Evolutionary conservation across 2,329 filamentous ascomycete genomes (phyloP), one percentile per base, ranked within the genome.

Genomic region (Pleochaeta shiraiana): DNA sequence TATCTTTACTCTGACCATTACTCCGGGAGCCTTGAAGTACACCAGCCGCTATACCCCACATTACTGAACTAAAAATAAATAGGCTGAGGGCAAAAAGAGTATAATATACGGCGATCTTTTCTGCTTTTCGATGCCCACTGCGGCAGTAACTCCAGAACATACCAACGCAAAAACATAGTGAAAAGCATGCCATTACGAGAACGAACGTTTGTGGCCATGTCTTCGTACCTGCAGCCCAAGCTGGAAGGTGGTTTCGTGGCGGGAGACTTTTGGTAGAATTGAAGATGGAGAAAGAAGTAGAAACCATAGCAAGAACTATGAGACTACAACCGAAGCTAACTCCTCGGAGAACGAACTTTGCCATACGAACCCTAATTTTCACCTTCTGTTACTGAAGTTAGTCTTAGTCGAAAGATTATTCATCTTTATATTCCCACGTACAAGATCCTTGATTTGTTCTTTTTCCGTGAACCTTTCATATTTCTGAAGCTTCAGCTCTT

Each of bases 261-360:
- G 90, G 83, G 1, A 98, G 79, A 19, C 76, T 64, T 73, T 83
- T 88, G 66, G 93, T 96, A 62, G 90, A 82, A 74, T 93, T 90
- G 83, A 98, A 98, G 74, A 98, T 91, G 69, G 84, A 78, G 72
- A 98, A 88, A 3, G 89, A 90, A n/a, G 89, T 83, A 16, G 87
- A 85, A 64, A 98, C 78, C 83, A 98, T 92, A 67, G 90, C 80
- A 65, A 98, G 81, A 68, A 98, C 89, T 73, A 98, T 96, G 66
- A 97, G 80, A 74, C 88, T 92, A 79, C 93, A 98, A 75, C 89
- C 90, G 75, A 98, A 97, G 80, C 92, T 96, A 76, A 97, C 88
- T 65, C 90, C 87, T 68, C 93, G 87, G n/a, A 98, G 84, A 67
- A 95, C 83, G 70, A 97, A 86, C 78, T 98, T 98, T 70, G 92